A percentile compares a stretch with the other conserved stretches of the same genome.
Conservation (phyloP, 2,329 filamentous ascomycete genomes). For the Tolypocladium capitatum region DNA sequence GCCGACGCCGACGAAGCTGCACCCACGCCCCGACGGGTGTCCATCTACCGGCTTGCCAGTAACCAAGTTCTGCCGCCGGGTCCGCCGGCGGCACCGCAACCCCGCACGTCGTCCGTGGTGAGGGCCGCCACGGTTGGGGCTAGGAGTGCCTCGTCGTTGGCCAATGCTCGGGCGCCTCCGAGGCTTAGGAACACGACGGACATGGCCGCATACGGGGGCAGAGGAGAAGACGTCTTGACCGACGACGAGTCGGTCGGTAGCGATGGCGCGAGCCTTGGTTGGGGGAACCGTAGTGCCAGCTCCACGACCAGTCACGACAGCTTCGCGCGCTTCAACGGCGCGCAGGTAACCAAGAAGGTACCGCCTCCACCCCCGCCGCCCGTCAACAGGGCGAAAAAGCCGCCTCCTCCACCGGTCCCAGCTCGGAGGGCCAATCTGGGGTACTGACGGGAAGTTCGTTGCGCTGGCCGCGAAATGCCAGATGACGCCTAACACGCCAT, state of each 20-base stretch:
- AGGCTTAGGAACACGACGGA: conserved; percentile 30
- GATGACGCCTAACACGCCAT: neutral
- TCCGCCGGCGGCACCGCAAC: conserved; percentile 20
- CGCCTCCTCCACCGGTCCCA: conserved; percentile 21
- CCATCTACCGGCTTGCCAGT: conserved; percentile 26
- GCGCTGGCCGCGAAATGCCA: neutral
- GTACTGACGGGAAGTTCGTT: neutral
- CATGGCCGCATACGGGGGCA: conserved; percentile 11
- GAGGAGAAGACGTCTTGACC: conserved; percentile 30
- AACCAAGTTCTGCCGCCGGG: conserved; percentile 12
- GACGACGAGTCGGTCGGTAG: conserved; percentile 37
- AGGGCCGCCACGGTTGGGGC: conserved; percentile 27
- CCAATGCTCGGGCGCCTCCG: conserved; percentile 21
- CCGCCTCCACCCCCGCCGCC: conserved; percentile 39
- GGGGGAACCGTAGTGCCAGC: conserved; percentile 37
- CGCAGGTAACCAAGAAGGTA: conserved; percentile 35
- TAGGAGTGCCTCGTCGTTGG: conserved; percentile 7
- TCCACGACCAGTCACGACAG: conserved; percentile 44
- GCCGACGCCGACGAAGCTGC: conserved; percentile 14
- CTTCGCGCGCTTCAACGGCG: conserved; percentile 13
- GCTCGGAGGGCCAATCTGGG: conserved; percentile 14
- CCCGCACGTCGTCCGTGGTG: conserved; percentile 21
- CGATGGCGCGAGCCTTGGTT: conserved; percentile 38
- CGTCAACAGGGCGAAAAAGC: conserved; percentile 30
- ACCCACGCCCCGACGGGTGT: conserved; percentile 24